These are phyloP conservation scores for Cardiospermum halicacabum DNA, from an alignment of 345 rosid species.

Conservation along the genomic window DNA sequence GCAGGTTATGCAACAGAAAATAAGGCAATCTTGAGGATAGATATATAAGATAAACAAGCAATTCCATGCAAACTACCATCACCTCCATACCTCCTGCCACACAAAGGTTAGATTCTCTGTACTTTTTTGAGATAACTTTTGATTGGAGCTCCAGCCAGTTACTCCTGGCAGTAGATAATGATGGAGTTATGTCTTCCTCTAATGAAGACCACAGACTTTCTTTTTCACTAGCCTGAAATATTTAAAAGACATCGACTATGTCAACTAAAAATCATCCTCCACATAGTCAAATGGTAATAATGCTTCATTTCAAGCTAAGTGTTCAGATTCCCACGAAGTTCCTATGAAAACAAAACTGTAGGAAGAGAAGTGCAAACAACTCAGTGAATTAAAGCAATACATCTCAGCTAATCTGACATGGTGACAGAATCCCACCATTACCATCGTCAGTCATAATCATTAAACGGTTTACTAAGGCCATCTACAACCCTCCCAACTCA, in stretches of 20 bases:
- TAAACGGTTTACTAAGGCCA: no score
- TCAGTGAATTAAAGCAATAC: constrained; percentile 2
- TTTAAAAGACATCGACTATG: constrained; percentile 7
- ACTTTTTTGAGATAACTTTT: constrained; percentile 55
- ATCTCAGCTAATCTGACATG: neutral
- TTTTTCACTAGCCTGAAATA: constrained; percentile 54
- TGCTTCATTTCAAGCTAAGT: neutral
- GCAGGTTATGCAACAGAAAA: neutral
- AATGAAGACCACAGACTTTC: constrained; percentile 83
- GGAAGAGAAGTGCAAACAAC: neutral
- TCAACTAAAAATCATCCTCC: constrained; percentile 12
- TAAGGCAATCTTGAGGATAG: neutral
- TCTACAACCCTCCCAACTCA: no score
- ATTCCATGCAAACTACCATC: constrained; percentile 22
- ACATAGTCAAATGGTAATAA: constrained; percentile 9
- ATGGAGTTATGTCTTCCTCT: constrained; percentile 90
- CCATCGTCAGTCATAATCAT: neutral
- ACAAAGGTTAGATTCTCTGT: constrained; percentile 78
- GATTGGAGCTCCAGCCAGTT: constrained; percentile 97
- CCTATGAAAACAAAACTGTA: neutral
- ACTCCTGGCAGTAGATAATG: constrained; percentile 56
- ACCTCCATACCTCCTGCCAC: constrained; percentile 94
- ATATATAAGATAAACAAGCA: neutral
- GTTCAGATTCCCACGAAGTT: neutral
- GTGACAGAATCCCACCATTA: neutral